Base-by-base conservation (phyloP, 306 rosid species). In the Trifolium repens region DNA sequence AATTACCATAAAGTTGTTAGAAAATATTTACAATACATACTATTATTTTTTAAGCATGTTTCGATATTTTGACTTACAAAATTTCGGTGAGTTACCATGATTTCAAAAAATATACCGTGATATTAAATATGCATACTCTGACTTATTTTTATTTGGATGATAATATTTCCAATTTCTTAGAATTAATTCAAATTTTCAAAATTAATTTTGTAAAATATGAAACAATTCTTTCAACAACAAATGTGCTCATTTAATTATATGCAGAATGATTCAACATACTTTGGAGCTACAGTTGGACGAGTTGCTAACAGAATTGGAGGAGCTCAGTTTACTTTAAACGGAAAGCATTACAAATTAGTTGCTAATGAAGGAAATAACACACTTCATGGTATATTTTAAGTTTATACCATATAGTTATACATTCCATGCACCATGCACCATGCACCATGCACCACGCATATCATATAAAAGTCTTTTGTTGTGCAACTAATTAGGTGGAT, bases 261-360 rank as follows among this genome's bases (percentile, higher is more conserved):
- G 75, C 85, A 94, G 98, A 91, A 84, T 40, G 91, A 86, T 69
- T 37, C 94, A 66, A 14, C 92, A 3, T 86, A 86, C 59, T 68
- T 94, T 42, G 98, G 96, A 43, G 88, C 96, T 1, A 71, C 87
- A 22, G 93, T 94, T 27, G 98, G 98, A 64, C 53, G 98, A 27
- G 89, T 91, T 65, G 98, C 98, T 4, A 94, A 91, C 75, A 86
- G 98, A 83, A 86, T 91, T 19, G 94, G 91, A 7, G 93, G 96
- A 10, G 97, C 98, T 27, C 87, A 85, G 49, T 94, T 94, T 75
- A 87, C 79, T 53, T 71, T 88, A 39, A 71, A 91, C 14, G 90
- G 97, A 72, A 82, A 67, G 30, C 88, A 75, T 39, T 91, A 87
- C 82, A 91, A 87, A 83, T 59, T 94, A 72, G 80, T 83, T 77